phyloP scores from a whole-genome alignment of 768 basidiomycete genomes.

The Mycena indigotica region DNA sequence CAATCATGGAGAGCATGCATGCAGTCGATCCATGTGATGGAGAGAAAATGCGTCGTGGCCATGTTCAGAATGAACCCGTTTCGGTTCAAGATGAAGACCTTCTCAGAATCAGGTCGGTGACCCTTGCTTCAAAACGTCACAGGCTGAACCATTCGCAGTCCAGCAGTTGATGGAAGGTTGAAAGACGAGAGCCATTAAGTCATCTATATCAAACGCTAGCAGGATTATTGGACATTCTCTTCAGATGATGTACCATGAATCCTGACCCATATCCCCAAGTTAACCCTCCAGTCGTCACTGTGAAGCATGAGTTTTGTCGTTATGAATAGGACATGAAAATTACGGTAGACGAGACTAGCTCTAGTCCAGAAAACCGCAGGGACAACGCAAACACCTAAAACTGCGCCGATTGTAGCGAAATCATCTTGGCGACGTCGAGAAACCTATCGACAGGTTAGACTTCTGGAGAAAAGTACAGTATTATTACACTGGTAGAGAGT shows the following conservation, averaged over 20 bases:
- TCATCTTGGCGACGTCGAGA: conserved; percentile 57
- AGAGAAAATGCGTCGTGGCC: conserved; percentile 41
- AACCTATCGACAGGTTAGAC: conserved; percentile 7
- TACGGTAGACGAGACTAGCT: conserved; percentile 63
- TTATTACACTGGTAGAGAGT: conserved; percentile 16
- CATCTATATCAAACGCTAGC: conserved; percentile 9
- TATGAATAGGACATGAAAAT: conserved; percentile 20
- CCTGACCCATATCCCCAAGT: conserved; percentile 67
- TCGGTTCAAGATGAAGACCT: conserved; percentile 41
- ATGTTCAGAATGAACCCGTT: conserved; percentile 18
- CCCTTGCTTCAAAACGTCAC: too few species aligned
- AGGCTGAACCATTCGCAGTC: too few species aligned
- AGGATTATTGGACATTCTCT: conserved; percentile 56
- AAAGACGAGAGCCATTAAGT: conserved; percentile 49
- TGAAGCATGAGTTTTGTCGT: neutral
- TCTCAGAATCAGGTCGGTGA: neutral
- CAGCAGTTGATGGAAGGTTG: conserved; percentile 67
- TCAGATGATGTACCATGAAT: conserved; percentile 55
- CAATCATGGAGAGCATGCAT: conserved; percentile 75
- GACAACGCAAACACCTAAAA: conserved; percentile 63
- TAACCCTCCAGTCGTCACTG: conserved; percentile 74
- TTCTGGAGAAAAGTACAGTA: neutral
- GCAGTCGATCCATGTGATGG: conserved; percentile 76
- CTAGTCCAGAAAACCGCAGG: conserved; percentile 77
- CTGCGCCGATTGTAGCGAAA: conserved; percentile 71